Conservation (phyloP, 2,329 filamentous ascomycete species). For the Penicillium polonicum region DNA sequence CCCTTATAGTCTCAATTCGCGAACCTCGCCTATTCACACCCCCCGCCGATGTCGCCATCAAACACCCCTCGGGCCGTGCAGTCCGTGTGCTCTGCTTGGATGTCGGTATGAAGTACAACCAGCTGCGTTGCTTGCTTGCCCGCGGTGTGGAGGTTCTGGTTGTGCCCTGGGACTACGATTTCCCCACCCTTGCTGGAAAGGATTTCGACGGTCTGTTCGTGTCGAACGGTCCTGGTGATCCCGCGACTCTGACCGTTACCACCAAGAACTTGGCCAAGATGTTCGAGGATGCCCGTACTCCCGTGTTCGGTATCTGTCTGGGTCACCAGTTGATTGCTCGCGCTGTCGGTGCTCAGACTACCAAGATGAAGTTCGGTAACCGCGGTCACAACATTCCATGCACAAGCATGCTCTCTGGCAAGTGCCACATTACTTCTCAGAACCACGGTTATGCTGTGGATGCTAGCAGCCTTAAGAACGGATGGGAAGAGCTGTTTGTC, state of each 20-base stretch:
- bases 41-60: conserved; percentile 65
- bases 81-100: conserved; percentile 90
- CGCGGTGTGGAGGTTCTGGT: conserved; percentile 92
- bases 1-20: conserved; percentile 75
- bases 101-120: conserved; percentile 98
- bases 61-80: conserved; percentile 82
- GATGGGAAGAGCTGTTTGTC: conserved; percentile 93
- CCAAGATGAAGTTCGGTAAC: conserved; percentile 99
- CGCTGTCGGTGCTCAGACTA: conserved; percentile 78
- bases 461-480: conserved; percentile 67
- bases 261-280: conserved; percentile 75
- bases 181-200: conserved; percentile 70
- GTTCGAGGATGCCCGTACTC: conserved; percentile 74
- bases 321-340: conserved; percentile 91
- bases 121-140: conserved; percentile 86
- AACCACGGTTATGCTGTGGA: conserved; percentile 98
- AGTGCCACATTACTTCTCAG: conserved; percentile 98
- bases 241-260: conserved; percentile 75
- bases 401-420: conserved; percentile 90
- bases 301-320: conserved; percentile 94
- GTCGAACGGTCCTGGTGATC: conserved; percentile 96
- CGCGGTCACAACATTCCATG: conserved; percentile 98
- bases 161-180: conserved; percentile 94
- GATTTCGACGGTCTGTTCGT: conserved; percentile 97
- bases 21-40: conserved; percentile 83